Evolutionary conservation across 192 early-diverging fungal species (phyloP), one percentile per base, ranked within the genome.

Genomic region (Coemansia sp.): DNA sequence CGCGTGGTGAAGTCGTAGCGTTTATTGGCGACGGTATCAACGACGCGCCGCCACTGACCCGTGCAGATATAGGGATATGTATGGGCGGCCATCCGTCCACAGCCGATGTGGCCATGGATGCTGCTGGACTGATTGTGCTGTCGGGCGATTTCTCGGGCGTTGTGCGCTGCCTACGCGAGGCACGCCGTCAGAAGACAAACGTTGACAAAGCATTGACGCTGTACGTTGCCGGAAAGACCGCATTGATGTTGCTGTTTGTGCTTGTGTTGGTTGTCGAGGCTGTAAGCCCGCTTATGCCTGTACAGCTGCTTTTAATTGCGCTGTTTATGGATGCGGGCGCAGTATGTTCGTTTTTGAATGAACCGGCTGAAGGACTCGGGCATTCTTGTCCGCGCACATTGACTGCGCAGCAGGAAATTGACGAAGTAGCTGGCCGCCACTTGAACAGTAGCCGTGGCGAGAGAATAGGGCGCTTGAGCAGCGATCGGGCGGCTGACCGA

Each of bases 11-110:
- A 23, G 52, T 71, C 4, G 77, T 80, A n/a, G 67, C 61, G 3
- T 80, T 80, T 61, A 74, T 80, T 22, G 94, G 94, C 65, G 94
- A 94, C 65, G 94, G 94, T 38, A 90, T 93, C 7, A 94, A 96
- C 65, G 94, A 96, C 70, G 90, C 93, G 31, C 92, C 94, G 47
- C 85, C 94, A 27, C 75, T 96, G 31, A 90, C 88, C 61, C 85
- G 85, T 37, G 92, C 94, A 4, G 85, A 93, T 64, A 85, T 96
- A 38, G 94, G 94, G 23, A 84, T 96, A 43, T 89, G 92, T 48
- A 89, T 96, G 82, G 91, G 88, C 83, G 52, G 85, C 71, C 31
- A 87, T 68, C 73, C 86, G 71, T 68, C 77, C 7, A 85, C 87
- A 21, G 86, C 85, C 16, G 87, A 87, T 54, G 82, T 90, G 70